Conservation (phyloP, 176 grass and related monocot species). For the Zoysia japonica region DNA sequence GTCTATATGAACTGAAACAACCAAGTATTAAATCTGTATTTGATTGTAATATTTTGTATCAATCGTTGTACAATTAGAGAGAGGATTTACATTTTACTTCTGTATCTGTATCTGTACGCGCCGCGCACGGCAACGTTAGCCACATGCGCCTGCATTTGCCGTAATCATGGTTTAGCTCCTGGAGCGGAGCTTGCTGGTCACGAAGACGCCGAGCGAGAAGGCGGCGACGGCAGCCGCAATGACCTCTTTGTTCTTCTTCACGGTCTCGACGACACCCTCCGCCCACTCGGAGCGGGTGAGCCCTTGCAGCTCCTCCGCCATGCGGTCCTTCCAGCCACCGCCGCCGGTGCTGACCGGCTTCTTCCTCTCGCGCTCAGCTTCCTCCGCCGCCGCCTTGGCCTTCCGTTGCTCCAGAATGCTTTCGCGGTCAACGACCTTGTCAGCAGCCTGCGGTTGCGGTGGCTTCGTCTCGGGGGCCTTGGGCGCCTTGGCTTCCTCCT, state of each 20-base stretch:
- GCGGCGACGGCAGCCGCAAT: conserved; percentile 26
- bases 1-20: neutral
- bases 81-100: too few relatives aligned
- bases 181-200: conserved; percentile 37
- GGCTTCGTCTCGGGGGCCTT: neutral
- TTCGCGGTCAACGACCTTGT: neutral
- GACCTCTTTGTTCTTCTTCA: conserved; percentile 47
- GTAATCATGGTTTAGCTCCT: conserved; percentile 15
- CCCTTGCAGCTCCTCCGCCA: conserved; percentile 25
- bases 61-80: too few relatives aligned
- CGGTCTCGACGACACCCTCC: conserved; percentile 18
- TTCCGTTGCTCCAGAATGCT: conserved; percentile 29
- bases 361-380: neutral
- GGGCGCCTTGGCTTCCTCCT: neutral
- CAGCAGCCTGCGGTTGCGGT: neutral
- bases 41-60: too few relatives aligned
- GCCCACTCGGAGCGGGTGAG: conserved; percentile 33
- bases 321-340: conserved; percentile 23
- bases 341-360: too few relatives aligned
- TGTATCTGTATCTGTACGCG: too few relatives aligned
- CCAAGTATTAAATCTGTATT: neutral
- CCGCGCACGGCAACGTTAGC: too few relatives aligned
- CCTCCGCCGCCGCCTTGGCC: neutral
- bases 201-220: conserved; percentile 43
- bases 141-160: too few relatives aligned